These are phyloP conservation scores for Chytriomyces sp. DNA, from an alignment of 192 early-diverging fungal genomes.

Conservation along the genomic window DNA sequence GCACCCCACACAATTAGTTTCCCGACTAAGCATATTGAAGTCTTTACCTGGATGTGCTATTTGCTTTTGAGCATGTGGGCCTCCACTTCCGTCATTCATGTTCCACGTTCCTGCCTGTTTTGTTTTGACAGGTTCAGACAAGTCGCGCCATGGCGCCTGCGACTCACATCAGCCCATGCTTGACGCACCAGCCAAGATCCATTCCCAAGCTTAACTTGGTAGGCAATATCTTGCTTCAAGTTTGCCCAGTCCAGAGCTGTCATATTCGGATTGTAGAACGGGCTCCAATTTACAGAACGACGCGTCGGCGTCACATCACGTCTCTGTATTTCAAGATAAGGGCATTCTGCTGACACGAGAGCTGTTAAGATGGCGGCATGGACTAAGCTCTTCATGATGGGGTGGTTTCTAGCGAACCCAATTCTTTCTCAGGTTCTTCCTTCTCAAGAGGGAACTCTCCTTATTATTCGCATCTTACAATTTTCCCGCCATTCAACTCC, in stretches of 20 bases:
- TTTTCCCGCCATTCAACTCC: conserved; percentile 31
- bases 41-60: background rate
- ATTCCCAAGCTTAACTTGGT: background rate
- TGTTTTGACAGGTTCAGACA: too few species aligned
- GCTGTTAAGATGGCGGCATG: background rate
- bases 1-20: background rate
- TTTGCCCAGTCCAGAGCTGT: background rate
- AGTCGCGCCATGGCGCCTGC: too few species aligned
- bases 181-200: background rate
- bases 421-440: background rate
- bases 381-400: background rate
- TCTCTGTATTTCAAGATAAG: background rate
- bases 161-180: background rate
- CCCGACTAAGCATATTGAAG: background rate
- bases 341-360: background rate
- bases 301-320: background rate
- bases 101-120: background rate
- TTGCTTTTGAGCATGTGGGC: background rate
- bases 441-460: background rate
- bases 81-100: background rate
- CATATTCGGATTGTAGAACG: background rate
- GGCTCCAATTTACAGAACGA: background rate
- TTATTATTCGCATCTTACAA: conserved; percentile 11
- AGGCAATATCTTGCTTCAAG: background rate
- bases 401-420: background rate